A percentile compares a stretch with the other conserved stretches of the same genome.
phyloP scores from a whole-genome alignment of 371 early-diverging fungal species.

The Mucor lusitanicus region DNA sequence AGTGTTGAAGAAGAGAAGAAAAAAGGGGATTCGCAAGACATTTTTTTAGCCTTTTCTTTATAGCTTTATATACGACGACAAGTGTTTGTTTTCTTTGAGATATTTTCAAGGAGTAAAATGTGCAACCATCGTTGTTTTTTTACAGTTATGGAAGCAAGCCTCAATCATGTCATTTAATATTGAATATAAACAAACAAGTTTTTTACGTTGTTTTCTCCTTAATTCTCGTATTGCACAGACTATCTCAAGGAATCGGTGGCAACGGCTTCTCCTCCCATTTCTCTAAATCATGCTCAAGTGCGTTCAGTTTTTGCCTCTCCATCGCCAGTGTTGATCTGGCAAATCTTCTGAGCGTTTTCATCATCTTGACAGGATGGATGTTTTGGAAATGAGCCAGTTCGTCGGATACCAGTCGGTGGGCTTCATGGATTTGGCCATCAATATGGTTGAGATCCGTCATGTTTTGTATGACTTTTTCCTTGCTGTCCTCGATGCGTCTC shows the following conservation, averaged over 20 bases:
- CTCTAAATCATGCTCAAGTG: constrained; percentile 11
- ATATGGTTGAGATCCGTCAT: constrained; percentile 35
- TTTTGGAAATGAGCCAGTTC: constrained; percentile 49
- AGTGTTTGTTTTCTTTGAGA: background rate
- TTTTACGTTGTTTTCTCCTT: background rate
- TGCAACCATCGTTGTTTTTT: constrained; percentile 1
- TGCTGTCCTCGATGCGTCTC: constrained; percentile 26
- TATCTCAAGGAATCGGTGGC: background rate
- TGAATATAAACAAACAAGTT: constrained; percentile 17
- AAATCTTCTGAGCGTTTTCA: constrained; percentile 9
- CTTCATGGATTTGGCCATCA: constrained; percentile 40
- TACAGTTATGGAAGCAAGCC: constrained; percentile 9
- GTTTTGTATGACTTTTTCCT: constrained; percentile 39
- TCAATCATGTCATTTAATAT: constrained; percentile 11
- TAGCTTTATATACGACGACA: background rate
- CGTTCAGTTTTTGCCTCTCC: constrained; percentile 19
- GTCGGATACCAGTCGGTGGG: constrained; percentile 48
- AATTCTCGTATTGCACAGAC: constrained; percentile 1
- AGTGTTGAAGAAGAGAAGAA: background rate
- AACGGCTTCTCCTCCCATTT: constrained; percentile 12
- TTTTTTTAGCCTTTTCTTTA: background rate
- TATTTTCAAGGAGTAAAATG: background rate
- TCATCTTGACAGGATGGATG: constrained; percentile 32
- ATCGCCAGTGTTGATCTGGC: constrained; percentile 14
- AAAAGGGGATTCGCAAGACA: background rate